Base-by-base conservation (phyloP, 2,329 filamentous ascomycete species). In the Phoma sp. region DNA sequence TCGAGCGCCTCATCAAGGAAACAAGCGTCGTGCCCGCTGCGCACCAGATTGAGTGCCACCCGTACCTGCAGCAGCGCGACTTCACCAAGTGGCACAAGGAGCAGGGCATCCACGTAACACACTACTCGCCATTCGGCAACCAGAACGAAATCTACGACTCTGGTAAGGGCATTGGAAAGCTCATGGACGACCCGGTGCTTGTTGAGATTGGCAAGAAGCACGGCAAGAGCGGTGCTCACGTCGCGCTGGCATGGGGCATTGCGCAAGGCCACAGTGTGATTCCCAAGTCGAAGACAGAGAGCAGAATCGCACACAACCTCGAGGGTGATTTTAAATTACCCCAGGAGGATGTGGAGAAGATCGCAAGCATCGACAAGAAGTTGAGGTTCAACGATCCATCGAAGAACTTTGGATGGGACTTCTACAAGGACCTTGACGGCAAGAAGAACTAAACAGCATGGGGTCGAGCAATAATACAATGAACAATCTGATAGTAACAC, bases 231-330 rank as follows among this genome's bases (percentile, higher is more conserved):
- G 83, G 90, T 6, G 88, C 89, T n/a, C 91, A 96, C 81, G 83
- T 96, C 25, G 82, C 96, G 57, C 82, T 96, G 63, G 85, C 91
- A 66, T 96, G 92, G 92, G 86, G 91, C 22, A 96, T 91, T 13
- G 91, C 96, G 82, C 61, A 66, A 50, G 70, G 69, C 0, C 63
- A 65, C 13, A 70, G 66, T 25, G 69, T 72, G n/a, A 69, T 72
- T 49, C 69, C 71, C 7, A 74, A 73, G 58, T 64, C 56, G 1
- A 71, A 72, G 60, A 73, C 70, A 1, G 65, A 70, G 52, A 47
- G 40, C 13, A 57, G 69, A 9, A 74, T 74, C 45, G 55, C 58
- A 59, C 43, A 61, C 22, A 74, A 74, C 41, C 38, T 73, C 1
- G 66, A 70, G 47, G 85, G 91, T 69, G 89, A 88, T 47, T 93